phyloP scores from a whole-genome alignment of 805 yeast genomes.

The Vanderwaltozyma polyspora region DNA sequence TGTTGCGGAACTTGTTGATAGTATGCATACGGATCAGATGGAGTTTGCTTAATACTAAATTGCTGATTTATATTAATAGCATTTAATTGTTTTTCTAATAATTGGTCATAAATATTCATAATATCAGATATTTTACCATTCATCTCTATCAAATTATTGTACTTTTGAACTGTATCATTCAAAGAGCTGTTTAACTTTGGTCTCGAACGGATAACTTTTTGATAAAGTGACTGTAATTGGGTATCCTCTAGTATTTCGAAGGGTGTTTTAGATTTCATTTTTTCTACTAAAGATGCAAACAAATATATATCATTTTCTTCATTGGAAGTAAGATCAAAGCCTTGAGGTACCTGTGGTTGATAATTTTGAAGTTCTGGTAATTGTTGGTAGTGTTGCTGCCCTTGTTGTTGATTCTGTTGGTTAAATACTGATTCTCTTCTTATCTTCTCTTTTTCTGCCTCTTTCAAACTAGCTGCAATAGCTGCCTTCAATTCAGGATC shows the following conservation, averaged over 20 bases:
- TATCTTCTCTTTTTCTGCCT: constrained; percentile 37
- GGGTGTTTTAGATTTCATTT: constrained; percentile 36
- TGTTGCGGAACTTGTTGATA: constrained; percentile 3
- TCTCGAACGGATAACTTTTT: constrained; percentile 46
- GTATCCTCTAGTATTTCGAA: constrained; percentile 29
- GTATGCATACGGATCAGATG: constrained; percentile 19
- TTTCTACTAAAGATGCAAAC: constrained; percentile 57
- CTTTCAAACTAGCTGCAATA: constrained; percentile 80
- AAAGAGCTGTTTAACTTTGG: constrained; percentile 60
- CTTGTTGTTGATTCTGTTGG: constrained; percentile 4
- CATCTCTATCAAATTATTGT: constrained; percentile 59
- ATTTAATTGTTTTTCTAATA: constrained; percentile 47
- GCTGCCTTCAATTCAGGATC: constrained; percentile 91
- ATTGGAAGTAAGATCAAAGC: constrained; percentile 35
- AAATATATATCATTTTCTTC: constrained; percentile 64
- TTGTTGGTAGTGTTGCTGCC: background rate
- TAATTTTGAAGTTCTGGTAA: constrained; percentile 6
- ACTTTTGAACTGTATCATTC: constrained; percentile 44
- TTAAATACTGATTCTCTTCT: constrained; percentile 14
- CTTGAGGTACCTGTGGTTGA: constrained; percentile 3
- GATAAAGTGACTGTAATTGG: constrained; percentile 34
- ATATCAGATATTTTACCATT: constrained; percentile 71
- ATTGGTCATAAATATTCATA: constrained; percentile 61
- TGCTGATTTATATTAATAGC: constrained; percentile 28
- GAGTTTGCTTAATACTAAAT: constrained; percentile 17